phyloP scores from a whole-genome alignment of 2,329 filamentous ascomycete species.

The Calonectria leucothoes region DNA sequence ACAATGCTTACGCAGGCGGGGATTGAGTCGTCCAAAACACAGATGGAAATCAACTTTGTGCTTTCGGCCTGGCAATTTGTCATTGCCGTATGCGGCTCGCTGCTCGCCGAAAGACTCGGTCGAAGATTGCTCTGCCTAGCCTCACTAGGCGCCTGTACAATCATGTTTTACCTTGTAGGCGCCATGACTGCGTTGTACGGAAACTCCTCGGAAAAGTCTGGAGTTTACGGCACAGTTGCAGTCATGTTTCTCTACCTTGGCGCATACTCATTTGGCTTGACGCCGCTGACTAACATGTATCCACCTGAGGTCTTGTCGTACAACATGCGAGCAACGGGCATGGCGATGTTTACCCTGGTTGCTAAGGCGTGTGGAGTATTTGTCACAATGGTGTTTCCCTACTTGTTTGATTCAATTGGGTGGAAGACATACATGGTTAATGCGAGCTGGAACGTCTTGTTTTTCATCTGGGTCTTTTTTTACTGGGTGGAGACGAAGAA shows the following conservation, averaged over 20 bases:
- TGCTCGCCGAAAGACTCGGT: background rate
- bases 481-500: conserved; percentile 28
- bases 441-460: conserved; percentile 26
- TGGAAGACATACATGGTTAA: conserved; percentile 41
- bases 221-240: conserved; percentile 47
- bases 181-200: background rate
- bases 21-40: background rate
- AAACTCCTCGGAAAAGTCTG: conserved; percentile 31
- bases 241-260: conserved; percentile 64
- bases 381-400: conserved; percentile 13
- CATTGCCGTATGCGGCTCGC: background rate
- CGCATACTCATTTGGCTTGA: conserved; percentile 55
- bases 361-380: background rate
- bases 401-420: conserved; percentile 31
- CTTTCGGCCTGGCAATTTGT: background rate
- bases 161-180: background rate
- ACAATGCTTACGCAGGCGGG: background rate
- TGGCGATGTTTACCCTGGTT: conserved; percentile 27
- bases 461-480: conserved; percentile 26
- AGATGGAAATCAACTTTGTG: background rate
- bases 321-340: conserved; percentile 56
- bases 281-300: conserved; percentile 49
- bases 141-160: background rate
- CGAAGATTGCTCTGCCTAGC: background rate
- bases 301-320: conserved; percentile 62